Conservation (phyloP, 208 protist genomes). For the Porcisia deanei region DNA sequence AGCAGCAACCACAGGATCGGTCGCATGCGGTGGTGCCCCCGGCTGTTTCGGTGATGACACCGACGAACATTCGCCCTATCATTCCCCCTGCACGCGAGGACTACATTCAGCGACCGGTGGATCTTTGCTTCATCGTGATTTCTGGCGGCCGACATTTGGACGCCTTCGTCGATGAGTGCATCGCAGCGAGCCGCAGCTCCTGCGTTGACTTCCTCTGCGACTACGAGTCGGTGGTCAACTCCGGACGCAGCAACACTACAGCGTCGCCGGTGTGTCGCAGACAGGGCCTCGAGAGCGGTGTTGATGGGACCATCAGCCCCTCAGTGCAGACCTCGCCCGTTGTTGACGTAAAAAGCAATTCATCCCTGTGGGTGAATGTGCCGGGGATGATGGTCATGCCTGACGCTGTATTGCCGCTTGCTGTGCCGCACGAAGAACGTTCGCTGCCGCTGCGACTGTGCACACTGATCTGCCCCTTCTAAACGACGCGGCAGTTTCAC, state of each 20-base stretch:
- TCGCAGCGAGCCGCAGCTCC: conserved; percentile 56
- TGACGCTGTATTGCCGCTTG: conserved; percentile 51
- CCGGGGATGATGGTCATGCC: conserved; percentile 32
- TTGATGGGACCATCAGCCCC: conserved; percentile 9
- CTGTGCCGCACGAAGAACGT: conserved; percentile 53
- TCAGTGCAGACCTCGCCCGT: not conserved
- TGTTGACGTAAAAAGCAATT: too few species aligned
- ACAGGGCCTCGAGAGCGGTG: not conserved
- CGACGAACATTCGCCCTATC: conserved; percentile 12
- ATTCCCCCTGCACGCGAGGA: conserved; percentile 15
- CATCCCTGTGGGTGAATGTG: not conserved
- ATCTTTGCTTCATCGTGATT: conserved; percentile 64
- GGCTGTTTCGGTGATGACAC: not conserved
- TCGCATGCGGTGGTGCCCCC: not conserved
- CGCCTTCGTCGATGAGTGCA: conserved; percentile 76
- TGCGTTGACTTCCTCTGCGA: conserved; percentile 79
- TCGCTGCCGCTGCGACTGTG: conserved; percentile 48
- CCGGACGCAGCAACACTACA: conserved; percentile 7
- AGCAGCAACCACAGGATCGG: not conserved
- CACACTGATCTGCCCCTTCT: conserved; percentile 57
- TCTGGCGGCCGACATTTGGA: conserved; percentile 66
- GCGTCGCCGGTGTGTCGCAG: not conserved
- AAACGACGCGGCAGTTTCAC: not conserved
- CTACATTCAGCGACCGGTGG: conserved; percentile 32
- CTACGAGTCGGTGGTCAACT: conserved; percentile 45